A percentile compares a stretch with the other conserved stretches of the same genome.
Evolutionary conservation across 2,329 filamentous ascomycete genomes (phyloP).

Genomic region (Fusarium napiforme): DNA sequence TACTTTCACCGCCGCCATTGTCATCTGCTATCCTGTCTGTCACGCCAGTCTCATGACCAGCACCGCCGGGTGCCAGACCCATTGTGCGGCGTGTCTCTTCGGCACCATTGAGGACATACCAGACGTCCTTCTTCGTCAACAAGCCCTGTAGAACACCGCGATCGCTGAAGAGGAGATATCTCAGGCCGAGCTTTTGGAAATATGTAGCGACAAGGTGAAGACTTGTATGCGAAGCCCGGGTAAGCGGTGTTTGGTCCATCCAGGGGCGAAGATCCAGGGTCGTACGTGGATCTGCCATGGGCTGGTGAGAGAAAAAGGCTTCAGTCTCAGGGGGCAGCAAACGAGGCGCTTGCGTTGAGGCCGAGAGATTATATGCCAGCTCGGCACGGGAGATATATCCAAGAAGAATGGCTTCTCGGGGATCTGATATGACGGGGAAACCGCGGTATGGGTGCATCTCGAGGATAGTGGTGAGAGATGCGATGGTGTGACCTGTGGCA

Average conservation of each 20-base stretch:
- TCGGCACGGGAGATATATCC: constrained; percentile 96
- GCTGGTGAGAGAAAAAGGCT: constrained; percentile 85
- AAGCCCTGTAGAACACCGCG: constrained; percentile 84
- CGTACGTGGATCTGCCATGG: constrained; percentile 78
- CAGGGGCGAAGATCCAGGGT: constrained; percentile 92
- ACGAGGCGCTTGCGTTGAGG: constrained; percentile 64
- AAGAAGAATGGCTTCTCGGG: constrained; percentile 80
- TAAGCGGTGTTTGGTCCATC: constrained; percentile 99
- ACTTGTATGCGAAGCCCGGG: constrained; percentile 78
- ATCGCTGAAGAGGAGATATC: constrained; percentile 90
- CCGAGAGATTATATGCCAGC: constrained; percentile 79
- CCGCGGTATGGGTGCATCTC: constrained; percentile 82
- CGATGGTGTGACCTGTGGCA: constrained; percentile 87
- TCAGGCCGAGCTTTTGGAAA: constrained; percentile 92
- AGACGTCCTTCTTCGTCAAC: constrained; percentile 97
- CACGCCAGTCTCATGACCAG: constrained; percentile 48
- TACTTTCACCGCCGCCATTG: constrained; percentile 53
- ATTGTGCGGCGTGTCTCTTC: constrained; percentile 67
- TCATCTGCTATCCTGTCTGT: constrained; percentile 47
- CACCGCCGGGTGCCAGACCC: constrained; percentile 33
- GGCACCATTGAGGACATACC: constrained; percentile 87
- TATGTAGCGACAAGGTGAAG: constrained; percentile 90
- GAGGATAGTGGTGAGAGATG: constrained; percentile 76
- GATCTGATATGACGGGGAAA: constrained; percentile 88
- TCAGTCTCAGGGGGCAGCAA: constrained; percentile 77